Evolutionary conservation across 768 basidiomycete genomes (phyloP).

Genomic region (Lentinula boryana): DNA sequence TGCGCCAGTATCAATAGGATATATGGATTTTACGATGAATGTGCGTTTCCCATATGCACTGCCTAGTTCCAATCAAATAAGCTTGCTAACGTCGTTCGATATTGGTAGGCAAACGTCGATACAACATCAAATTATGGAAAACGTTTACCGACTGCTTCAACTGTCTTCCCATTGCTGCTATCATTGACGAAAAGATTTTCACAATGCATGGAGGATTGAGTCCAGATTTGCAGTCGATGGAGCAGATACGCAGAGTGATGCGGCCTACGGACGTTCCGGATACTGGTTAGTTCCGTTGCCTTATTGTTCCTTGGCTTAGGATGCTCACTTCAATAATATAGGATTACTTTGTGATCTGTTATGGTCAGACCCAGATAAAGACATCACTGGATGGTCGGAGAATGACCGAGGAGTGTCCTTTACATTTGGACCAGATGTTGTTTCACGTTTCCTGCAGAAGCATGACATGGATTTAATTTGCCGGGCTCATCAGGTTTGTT

Average conservation of each 20-base stretch:
- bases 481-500: slow-evolving; percentile 88
- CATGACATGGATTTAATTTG: slow-evolving; percentile 99
- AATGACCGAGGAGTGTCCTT: slow-evolving; percentile 99
- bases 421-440: slow-evolving; percentile 97
- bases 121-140: slow-evolving; percentile 99
- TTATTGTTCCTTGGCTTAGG: slow-evolving; percentile 2
- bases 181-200: slow-evolving; percentile 99
- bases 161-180: slow-evolving; percentile 97
- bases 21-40: slow-evolving; percentile 99
- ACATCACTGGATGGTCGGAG: slow-evolving; percentile 99
- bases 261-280: slow-evolving; percentile 98
- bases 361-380: slow-evolving; percentile 99
- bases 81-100: background rate
- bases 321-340: slow-evolving; percentile 21
- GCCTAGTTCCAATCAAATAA: background rate
- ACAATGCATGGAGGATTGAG: slow-evolving; percentile 98
- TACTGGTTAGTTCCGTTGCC: slow-evolving; percentile 57
- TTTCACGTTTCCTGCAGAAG: slow-evolving; percentile 96
- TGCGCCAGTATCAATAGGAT: slow-evolving; percentile 99
- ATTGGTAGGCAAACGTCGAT: slow-evolving; percentile 89
- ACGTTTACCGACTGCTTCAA: slow-evolving; percentile 99
- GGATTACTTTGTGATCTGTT: slow-evolving; percentile 93
- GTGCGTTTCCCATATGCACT: slow-evolving; percentile 41
- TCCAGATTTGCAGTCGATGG: slow-evolving; percentile 98
- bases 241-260: slow-evolving; percentile 99